These are phyloP conservation scores for Aegilops sharonensis DNA, from an alignment of 176 grass and related monocot species.

Conservation along the genomic window DNA sequence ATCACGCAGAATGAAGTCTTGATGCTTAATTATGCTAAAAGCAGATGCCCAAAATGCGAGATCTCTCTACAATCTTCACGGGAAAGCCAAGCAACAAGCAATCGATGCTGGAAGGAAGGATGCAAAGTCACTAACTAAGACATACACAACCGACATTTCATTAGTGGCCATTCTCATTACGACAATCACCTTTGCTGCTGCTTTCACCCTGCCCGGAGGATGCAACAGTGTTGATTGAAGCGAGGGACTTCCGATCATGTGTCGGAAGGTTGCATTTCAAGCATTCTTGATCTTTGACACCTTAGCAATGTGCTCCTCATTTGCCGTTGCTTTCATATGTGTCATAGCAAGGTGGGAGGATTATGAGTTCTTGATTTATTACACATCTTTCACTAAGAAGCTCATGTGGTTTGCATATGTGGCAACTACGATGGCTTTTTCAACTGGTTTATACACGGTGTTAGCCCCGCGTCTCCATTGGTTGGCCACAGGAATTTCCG, in stretches of 20 bases:
- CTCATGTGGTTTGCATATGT: slow-evolving; percentile 23
- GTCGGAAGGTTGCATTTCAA: neutral
- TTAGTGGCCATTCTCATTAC: too few relatives aligned
- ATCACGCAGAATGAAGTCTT: too few relatives aligned
- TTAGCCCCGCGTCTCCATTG: neutral
- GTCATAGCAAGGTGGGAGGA: neutral
- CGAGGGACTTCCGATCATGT: neutral
- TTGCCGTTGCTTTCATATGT: neutral
- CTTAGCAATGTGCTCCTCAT: neutral
- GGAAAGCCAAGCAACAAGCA: neutral
- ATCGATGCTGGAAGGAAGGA: neutral
- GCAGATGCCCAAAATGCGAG: too few relatives aligned
- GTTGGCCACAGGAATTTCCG: neutral
- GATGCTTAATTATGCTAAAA: too few relatives aligned
- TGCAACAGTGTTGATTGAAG: neutral
- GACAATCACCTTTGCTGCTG: too few relatives aligned
- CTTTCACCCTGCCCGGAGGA: neutral
- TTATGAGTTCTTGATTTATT: slow-evolving; percentile 17
- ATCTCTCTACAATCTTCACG: neutral
- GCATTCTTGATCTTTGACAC: neutral
- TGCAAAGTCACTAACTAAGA: too few relatives aligned
- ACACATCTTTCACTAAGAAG: neutral
- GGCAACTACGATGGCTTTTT: neutral
- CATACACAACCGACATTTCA: too few relatives aligned
- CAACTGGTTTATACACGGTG: neutral